Conservation (phyloP, 495 filamentous ascomycete genomes). For the Talaromyces nanjingensis region DNA sequence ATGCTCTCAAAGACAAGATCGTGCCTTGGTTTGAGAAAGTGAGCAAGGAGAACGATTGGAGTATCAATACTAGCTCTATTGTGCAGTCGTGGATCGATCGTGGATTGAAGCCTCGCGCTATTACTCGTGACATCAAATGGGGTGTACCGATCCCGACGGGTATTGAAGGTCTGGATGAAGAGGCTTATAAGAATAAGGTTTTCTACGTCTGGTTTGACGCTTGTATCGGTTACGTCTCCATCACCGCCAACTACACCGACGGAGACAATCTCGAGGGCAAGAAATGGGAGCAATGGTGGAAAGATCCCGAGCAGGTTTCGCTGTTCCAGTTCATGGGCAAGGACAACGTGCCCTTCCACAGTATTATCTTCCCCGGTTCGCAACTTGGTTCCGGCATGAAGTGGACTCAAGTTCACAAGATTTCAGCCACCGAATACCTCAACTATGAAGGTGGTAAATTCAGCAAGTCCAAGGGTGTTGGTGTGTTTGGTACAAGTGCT, state of each 20-base stretch:
- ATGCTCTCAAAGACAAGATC: slow-evolving; percentile 68
- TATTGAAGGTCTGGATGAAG: slow-evolving; percentile 22
- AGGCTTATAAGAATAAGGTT: slow-evolving; percentile 71
- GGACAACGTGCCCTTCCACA: slow-evolving; percentile 91
- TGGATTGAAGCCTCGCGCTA: slow-evolving; percentile 75
- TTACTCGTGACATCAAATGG: slow-evolving; percentile 92
- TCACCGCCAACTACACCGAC: slow-evolving; percentile 86
- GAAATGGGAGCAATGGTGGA: slow-evolving; percentile 95
- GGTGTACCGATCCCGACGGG: slow-evolving; percentile 63
- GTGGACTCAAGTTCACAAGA: slow-evolving; percentile 87
- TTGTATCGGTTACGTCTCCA: slow-evolving; percentile 92
- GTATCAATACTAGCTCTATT: slow-evolving; percentile 63
- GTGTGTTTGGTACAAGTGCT: slow-evolving; percentile 86
- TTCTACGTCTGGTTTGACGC: slow-evolving; percentile 99
- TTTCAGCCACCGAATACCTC: slow-evolving; percentile 90
- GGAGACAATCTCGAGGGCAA: slow-evolving; percentile 11
- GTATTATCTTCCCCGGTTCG: slow-evolving; percentile 83
- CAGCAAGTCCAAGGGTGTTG: slow-evolving; percentile 82
- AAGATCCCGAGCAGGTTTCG: slow-evolving; percentile 76
- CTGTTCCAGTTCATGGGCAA: slow-evolving; percentile 99
- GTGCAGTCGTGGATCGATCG: slow-evolving; percentile 75
- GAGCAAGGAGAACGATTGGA: slow-evolving; percentile 61
- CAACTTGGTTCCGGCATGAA: slow-evolving; percentile 76
- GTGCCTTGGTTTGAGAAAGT: slow-evolving; percentile 61
- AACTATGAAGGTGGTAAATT: slow-evolving; percentile 97